These are phyloP conservation scores for Mucor mucedo DNA, from an alignment of 371 early-diverging fungal species.

Conservation along the genomic window DNA sequence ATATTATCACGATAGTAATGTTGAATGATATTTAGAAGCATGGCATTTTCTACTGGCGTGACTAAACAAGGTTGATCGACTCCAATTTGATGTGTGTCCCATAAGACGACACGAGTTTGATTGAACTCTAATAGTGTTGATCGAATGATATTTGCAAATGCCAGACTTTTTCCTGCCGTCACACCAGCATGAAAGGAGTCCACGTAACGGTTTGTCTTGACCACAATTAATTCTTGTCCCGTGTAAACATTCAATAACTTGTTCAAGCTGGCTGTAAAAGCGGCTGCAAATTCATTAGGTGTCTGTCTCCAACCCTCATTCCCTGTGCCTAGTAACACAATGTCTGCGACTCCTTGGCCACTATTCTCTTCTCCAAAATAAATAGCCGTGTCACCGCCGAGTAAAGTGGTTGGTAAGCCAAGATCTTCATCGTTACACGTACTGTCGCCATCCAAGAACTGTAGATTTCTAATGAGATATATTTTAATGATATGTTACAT, in stretches of 20 bases:
- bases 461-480: not conserved
- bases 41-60: constrained; percentile 7
- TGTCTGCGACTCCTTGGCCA: constrained; percentile 31
- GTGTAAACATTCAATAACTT: not conserved
- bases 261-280: constrained; percentile 7
- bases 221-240: constrained; percentile 24
- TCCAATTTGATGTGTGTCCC: constrained; percentile 46
- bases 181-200: constrained; percentile 19
- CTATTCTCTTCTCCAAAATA: constrained; percentile 9
- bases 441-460: constrained; percentile 9
- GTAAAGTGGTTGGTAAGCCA: not conserved
- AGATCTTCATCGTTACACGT: constrained; percentile 1
- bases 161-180: constrained; percentile 41
- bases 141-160: constrained; percentile 36
- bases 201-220: constrained; percentile 41
- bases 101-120: constrained; percentile 27
- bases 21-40: constrained; percentile 1
- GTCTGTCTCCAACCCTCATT: constrained; percentile 37
- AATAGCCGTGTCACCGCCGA: too few species aligned
- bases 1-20: too few species aligned
- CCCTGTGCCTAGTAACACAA: constrained; percentile 39
- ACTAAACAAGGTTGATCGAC: not conserved
- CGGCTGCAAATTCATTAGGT: constrained; percentile 31
- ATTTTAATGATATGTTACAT: too few species aligned
- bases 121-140: constrained; percentile 3